A percentile compares a stretch with the other conserved stretches of the same genome.
phyloP scores from a whole-genome alignment of 1,284 basidiomycete species.

The Apiotrichum brassicae region DNA sequence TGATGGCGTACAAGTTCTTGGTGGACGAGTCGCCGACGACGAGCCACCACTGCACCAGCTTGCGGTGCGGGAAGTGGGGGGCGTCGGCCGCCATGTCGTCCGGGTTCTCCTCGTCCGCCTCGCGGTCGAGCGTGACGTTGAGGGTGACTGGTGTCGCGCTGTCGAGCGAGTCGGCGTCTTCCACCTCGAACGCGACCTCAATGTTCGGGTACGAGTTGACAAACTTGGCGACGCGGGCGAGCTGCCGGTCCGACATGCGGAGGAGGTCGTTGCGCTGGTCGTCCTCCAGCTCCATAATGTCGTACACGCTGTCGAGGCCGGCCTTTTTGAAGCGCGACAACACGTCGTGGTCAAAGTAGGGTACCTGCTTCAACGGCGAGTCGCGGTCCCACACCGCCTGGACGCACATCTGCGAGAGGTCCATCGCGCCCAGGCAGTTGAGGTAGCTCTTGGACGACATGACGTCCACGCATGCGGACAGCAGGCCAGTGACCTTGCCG shows the following conservation, averaged over 20 bases:
- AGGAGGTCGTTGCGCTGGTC: conserved; percentile 73
- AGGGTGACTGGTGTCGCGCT: conserved; percentile 76
- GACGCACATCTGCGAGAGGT: conserved; percentile 98
- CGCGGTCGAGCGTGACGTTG: conserved; percentile 70
- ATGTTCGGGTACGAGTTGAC: conserved; percentile 92
- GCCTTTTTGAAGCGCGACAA: conserved; percentile 78
- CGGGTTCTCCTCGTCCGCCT: conserved; percentile 68
- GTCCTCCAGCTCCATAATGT: conserved; percentile 96
- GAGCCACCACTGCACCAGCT: conserved; percentile 96
- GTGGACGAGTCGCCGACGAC: conserved; percentile 73
- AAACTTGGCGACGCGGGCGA: conserved; percentile 76
- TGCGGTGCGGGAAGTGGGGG: conserved; percentile 82
- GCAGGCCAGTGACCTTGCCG: conserved; percentile 79
- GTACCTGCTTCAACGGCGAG: conserved; percentile 87
- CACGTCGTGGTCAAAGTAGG: conserved; percentile 84
- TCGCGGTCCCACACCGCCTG: conserved; percentile 98
- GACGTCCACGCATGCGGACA: conserved; percentile 93
- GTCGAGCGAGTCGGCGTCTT: conserved; percentile 70
- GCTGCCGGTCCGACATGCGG: conserved; percentile 77
- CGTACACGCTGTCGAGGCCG: conserved; percentile 79
- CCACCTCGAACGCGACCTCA: conserved; percentile 72
- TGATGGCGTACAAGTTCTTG: conserved; percentile 79
- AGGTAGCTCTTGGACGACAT: conserved; percentile 95
- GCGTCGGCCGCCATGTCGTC: conserved; percentile 76
- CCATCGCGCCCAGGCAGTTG: conserved; percentile 94